Evolutionary conservation across 2,329 filamentous ascomycete genomes (phyloP).

Genomic region (Nigrospora oryzae): DNA sequence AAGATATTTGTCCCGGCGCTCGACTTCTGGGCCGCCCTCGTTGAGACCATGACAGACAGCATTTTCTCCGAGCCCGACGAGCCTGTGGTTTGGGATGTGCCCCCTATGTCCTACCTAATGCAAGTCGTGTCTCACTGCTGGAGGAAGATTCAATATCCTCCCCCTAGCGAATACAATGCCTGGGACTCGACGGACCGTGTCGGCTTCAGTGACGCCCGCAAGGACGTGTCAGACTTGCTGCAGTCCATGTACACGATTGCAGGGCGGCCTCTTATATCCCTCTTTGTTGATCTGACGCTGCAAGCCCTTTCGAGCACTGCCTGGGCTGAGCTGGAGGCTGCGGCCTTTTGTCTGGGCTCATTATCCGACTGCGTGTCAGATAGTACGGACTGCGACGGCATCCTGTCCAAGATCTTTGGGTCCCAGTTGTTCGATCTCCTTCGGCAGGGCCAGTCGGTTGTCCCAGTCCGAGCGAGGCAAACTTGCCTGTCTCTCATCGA

Average conservation of each 20-base stretch:
- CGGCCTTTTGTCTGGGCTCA: constrained; percentile 55
- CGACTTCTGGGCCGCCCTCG: constrained; percentile 75
- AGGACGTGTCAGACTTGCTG: constrained; percentile 72
- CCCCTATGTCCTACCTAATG: constrained; percentile 51
- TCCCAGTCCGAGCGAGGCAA: constrained; percentile 57
- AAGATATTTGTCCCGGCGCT: constrained; percentile 65
- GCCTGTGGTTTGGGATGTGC: constrained; percentile 44
- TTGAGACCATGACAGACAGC: constrained; percentile 57
- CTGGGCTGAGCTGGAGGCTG: constrained; percentile 54
- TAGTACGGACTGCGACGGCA: constrained; percentile 46
- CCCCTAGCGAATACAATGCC: constrained; percentile 42
- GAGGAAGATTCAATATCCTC: constrained; percentile 62
- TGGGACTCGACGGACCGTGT: constrained; percentile 66
- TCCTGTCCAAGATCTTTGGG: constrained; percentile 53
- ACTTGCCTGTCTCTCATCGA: constrained; percentile 64
- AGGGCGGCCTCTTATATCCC: constrained; percentile 44
- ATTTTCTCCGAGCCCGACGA: constrained; percentile 40
- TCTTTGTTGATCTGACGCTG: constrained; percentile 47
- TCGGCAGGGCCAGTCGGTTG: constrained; percentile 34
- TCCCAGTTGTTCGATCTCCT: constrained; percentile 49
- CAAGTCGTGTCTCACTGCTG: constrained; percentile 59
- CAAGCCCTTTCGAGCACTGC: constrained; percentile 37
- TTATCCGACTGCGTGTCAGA: constrained; percentile 59
- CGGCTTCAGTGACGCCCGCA: constrained; percentile 63
- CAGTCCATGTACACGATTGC: constrained; percentile 60